Evolutionary conservation across 495 filamentous ascomycete genomes (phyloP), one percentile per base, ranked within the genome.

Genomic region (Aspergillus incahuasiensis): DNA sequence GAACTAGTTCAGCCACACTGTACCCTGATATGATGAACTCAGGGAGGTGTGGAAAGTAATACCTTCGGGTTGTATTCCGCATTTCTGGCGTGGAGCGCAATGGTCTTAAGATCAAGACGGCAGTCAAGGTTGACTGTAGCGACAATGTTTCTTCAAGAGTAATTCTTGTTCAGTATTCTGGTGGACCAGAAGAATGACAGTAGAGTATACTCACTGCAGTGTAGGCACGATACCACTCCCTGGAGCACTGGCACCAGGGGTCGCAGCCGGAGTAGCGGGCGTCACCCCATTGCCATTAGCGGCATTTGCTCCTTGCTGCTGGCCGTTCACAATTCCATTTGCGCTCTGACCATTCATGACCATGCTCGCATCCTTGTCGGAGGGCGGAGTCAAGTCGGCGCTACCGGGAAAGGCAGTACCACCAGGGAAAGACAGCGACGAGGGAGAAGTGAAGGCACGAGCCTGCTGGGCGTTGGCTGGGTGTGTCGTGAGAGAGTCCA

Each of bases 61-160:
- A 94, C 90, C 88, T 94, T 92, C 60, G 86, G 90, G 63, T 96
- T 96, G 84, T 96, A 97, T 77, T 97, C 95, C 58, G 95, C 94
- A 74, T 98, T 98, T 74, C 94, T 87, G 62, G 94, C 94, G 74
- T 98, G 94, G 63, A 98, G 81, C 56, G 94, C 94, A 69, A 98
- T 98, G 69, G 94, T 98, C 88, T 98, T 98, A 58, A 98, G 82
- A 70, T 98, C 94, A 77, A 98, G 79, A 58, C 94, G 90, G 73
- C 94, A 97, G 80, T 95, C 91, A 68, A 98, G 85, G 74, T 97
- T 97, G 82, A 98, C 94, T 61, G 94, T 98, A 55, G 94, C 92
- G 76, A 98, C 94, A 79, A 98, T 97, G 84, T 98, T 98, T 86
- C 91, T 96, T 90, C 70, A 78, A 61, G 63, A 63, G 39, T 69